Percentiles rank a stretch among this genome's conserved stretches.
These are phyloP conservation scores for Didymella pomorum DNA, from an alignment of 2,329 filamentous ascomycete species.

Conservation along the genomic window DNA sequence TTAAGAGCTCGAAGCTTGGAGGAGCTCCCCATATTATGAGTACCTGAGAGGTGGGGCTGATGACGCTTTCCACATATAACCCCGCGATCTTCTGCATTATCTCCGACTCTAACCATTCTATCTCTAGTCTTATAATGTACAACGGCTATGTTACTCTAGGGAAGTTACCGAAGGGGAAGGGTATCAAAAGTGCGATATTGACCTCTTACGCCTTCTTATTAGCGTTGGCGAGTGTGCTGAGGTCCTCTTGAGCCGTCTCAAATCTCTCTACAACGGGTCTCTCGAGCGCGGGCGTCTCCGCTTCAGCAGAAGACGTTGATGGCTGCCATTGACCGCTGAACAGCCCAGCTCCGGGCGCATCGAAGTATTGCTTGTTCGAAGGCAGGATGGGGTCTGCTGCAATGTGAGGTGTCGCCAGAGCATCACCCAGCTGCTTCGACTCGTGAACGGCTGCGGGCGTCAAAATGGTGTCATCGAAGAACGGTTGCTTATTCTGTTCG, in stretches of 20 bases:
- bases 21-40: not conserved
- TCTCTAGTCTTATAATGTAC: conserved; percentile 3
- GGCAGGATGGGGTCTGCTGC: conserved; percentile 21
- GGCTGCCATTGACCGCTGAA: conserved; percentile 28
- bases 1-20: not conserved
- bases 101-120: conserved; percentile 10
- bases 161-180: conserved; percentile 9
- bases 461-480: conserved; percentile 18
- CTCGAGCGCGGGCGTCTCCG: conserved; percentile 23
- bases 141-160: conserved; percentile 3
- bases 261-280: conserved; percentile 61
- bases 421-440: conserved; percentile 23
- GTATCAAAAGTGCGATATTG: conserved; percentile 3
- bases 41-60: conserved; percentile 11
- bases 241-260: conserved; percentile 57
- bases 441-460: conserved; percentile 32
- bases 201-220: conserved; percentile 3
- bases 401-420: conserved; percentile 12
- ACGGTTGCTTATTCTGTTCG: conserved; percentile 24
- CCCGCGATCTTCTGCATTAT: conserved; percentile 10
- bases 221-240: conserved; percentile 21
- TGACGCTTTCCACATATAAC: conserved; percentile 10
- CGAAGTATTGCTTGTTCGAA: conserved; percentile 54
- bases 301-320: not conserved
- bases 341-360: conserved; percentile 41